A percentile compares a stretch with the other conserved stretches of the same genome.
These are phyloP conservation scores for Naegleria fowleri DNA, from an alignment of 208 protist species.

Conservation along the genomic window DNA sequence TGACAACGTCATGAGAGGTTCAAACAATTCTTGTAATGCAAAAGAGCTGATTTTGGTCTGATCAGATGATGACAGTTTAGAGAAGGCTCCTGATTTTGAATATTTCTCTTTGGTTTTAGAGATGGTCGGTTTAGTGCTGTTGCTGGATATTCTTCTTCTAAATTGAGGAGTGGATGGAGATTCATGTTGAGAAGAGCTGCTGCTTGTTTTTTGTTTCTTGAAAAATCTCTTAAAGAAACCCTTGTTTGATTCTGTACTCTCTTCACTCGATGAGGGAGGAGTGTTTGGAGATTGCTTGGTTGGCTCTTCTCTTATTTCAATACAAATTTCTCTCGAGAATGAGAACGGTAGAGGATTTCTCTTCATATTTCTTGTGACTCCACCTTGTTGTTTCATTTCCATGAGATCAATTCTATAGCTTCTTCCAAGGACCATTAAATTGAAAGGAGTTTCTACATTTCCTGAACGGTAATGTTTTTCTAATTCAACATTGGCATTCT, in stretches of 20 bases:
- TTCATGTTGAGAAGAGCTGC: neutral
- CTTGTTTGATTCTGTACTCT: neutral
- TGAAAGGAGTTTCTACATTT: slow-evolving; percentile 17
- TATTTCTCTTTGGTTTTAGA: neutral
- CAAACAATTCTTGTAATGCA: neutral
- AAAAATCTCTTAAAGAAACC: slow-evolving; percentile 3
- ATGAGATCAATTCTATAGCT: slow-evolving; percentile 32
- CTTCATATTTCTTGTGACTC: slow-evolving; percentile 24
- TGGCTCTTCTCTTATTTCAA: neutral
- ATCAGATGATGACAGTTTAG: neutral
- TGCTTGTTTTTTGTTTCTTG: neutral
- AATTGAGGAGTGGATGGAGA: neutral
- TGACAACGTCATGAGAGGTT: neutral
- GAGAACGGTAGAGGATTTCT: slow-evolving; percentile 14
- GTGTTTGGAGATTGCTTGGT: neutral
- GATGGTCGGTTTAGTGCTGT: neutral
- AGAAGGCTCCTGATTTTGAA: neutral
- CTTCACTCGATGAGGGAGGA: neutral
- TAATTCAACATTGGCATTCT: slow-evolving; percentile 47
- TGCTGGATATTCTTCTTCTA: neutral
- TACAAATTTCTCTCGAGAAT: slow-evolving; percentile 4
- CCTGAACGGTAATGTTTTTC: slow-evolving; percentile 60
- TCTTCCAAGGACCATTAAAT: slow-evolving; percentile 13
- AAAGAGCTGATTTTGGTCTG: neutral
- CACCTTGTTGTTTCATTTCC: slow-evolving; percentile 32